A percentile compares a stretch with the other conserved stretches of the same genome.
Evolutionary conservation across 2,329 filamentous ascomycete species (phyloP).

Genomic region (Herpotrichia juniperi): DNA sequence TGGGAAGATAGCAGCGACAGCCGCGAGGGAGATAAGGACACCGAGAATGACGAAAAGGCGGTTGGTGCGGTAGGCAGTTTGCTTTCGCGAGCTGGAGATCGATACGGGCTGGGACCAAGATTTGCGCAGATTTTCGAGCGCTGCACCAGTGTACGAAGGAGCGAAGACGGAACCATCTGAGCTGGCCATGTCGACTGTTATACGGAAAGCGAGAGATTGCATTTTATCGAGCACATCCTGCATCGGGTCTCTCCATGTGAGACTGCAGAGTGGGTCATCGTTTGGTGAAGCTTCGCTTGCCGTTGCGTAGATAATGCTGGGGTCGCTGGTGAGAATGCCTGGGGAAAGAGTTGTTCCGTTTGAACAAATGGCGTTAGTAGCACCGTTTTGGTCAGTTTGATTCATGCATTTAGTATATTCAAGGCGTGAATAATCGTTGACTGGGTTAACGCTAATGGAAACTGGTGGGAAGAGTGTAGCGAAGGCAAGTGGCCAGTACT

Average conservation of each 20-base stretch:
- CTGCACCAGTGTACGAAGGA: slow-evolving; percentile 1
- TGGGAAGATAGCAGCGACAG: slow-evolving; percentile 22
- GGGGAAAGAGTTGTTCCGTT: slow-evolving; percentile 5
- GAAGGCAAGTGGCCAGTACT: slow-evolving; percentile 19
- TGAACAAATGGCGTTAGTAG: slow-evolving; percentile 6
- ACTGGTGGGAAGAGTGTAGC: slow-evolving; percentile 17
- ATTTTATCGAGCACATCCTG: slow-evolving; percentile 17
- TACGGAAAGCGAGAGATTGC: slow-evolving; percentile 21
- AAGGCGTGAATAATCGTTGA: slow-evolving; percentile 8
- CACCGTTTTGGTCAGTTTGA: neutral
- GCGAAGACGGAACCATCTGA: slow-evolving; percentile 13
- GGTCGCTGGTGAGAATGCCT: slow-evolving; percentile 9
- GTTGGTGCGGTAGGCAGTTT: slow-evolving; percentile 11
- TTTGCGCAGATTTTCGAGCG: slow-evolving; percentile 7
- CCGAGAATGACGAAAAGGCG: slow-evolving; percentile 13
- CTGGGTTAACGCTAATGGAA: slow-evolving; percentile 16
- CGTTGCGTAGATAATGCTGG: slow-evolving; percentile 14
- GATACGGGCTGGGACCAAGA: slow-evolving; percentile 14
- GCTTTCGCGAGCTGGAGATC: neutral
- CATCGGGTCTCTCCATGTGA: slow-evolving; percentile 23
- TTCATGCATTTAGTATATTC: slow-evolving; percentile 15
- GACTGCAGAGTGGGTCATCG: slow-evolving; percentile 12
- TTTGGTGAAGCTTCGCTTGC: neutral
- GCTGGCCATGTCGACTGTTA: slow-evolving; percentile 18
- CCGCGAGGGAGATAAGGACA: slow-evolving; percentile 17